Evolutionary conservation across 768 basidiomycete genomes (phyloP), one percentile per base, ranked within the genome.

Genomic region (Tricholoma saponaceum): DNA sequence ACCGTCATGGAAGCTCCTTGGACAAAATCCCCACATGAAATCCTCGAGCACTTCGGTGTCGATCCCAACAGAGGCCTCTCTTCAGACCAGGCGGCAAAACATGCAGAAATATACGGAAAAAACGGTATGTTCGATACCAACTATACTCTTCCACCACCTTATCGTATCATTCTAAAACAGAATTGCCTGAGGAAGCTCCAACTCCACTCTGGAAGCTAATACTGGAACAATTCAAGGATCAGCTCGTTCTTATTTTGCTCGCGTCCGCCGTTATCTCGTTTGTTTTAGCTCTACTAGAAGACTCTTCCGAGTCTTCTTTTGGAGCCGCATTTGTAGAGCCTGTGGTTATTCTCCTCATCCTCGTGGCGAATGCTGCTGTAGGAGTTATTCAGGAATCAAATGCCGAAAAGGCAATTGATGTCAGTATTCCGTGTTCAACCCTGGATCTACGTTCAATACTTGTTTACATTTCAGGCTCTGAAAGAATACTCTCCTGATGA

Each of bases 151-250:
- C 33, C 20, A 54, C 23, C 49, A 28, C 6, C 20, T 25, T 28
- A 60, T 28, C 37, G 30, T 60, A 62, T 53, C 51, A 37, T 35
- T 44, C 47, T 32, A 10, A 41, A 51, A 13, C 70, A 98, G 96
- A 92, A 68, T 80, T 99, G 6, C 95, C 96, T 10, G 94, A 97
- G 67, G 92, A 95, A 9, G 88, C 92, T 0, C 76, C 92, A 3
- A 97, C 96, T 4, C 92, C 95, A 3, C 69, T 98, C 30, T 95
- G 94, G 92, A 83, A 92, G 68, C 85, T 98, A 59, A 89, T 99
- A 58, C 81, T 99, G n/a, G 95, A 97, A 64, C 96, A 99, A 74
- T 99, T 99, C 81, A 90, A 98, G 79, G 96, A 99, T 75, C 94
- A 97, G 72, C 84, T 99, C 26, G 96, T 99, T 41, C 87, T 99